A percentile compares a stretch with the other conserved stretches of the same genome.
These are phyloP conservation scores for Apiospora marii DNA, from an alignment of 2,329 filamentous ascomycete species.

Conservation along the genomic window DNA sequence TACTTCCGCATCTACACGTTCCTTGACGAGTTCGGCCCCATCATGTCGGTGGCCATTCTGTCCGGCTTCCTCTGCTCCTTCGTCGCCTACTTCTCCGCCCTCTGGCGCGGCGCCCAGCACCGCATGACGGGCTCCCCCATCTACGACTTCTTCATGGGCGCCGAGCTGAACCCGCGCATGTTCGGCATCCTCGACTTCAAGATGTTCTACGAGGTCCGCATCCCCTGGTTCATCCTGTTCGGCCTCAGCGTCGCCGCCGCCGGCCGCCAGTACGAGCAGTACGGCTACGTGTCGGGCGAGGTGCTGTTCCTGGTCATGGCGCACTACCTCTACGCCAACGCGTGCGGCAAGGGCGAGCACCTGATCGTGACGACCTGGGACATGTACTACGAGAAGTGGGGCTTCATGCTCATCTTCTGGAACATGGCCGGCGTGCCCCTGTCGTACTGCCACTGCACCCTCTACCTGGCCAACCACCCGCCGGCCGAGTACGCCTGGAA, in stretches of 20 bases:
- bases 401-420: constrained; percentile 99
- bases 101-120: constrained; percentile 82
- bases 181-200: constrained; percentile 91
- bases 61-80: constrained; percentile 86
- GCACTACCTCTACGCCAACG: constrained; percentile 91
- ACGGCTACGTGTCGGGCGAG: constrained; percentile 88
- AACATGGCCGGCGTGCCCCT: constrained; percentile 91
- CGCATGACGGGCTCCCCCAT: constrained; percentile 88
- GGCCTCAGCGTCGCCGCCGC: constrained; percentile 79
- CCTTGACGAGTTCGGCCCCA: constrained; percentile 92
- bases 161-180: constrained; percentile 87
- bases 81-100: constrained; percentile 85
- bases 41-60: constrained; percentile 92
- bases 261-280: constrained; percentile 81
- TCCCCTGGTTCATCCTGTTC: constrained; percentile 92
- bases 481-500: constrained; percentile 82
- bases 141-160: constrained; percentile 95
- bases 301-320: constrained; percentile 86
- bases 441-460: constrained; percentile 91
- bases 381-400: constrained; percentile 97
- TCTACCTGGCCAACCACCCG: constrained; percentile 86
- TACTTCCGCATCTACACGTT: constrained; percentile 90
- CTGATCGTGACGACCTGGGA: constrained; percentile 92
- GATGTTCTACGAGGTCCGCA: constrained; percentile 94
- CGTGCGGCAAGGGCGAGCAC: constrained; percentile 91